Base-by-base conservation (phyloP, 2,329 filamentous ascomycete species). In the Coniochaeta hoffmannii region DNA sequence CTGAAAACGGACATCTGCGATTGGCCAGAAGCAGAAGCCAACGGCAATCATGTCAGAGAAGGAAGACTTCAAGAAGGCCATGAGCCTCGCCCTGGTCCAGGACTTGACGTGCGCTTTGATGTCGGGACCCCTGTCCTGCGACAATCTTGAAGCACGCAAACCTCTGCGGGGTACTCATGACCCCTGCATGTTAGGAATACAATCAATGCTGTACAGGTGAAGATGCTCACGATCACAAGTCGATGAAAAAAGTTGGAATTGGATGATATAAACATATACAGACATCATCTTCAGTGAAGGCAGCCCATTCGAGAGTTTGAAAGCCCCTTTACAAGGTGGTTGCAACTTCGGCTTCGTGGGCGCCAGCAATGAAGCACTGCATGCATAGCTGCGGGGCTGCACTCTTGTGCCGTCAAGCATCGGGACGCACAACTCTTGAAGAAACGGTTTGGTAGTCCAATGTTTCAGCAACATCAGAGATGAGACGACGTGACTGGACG, bases 111-210 rank as follows among this genome's bases (percentile, higher is more conserved):
- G 50, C 60, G 59, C 58, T 61, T 61, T 59, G 62, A 60, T 58
- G 55, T 58, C 38, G 34, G 51, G n/a, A 62, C 65, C 73, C 73
- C 66, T 71, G 69, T 71, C 63, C 69, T 77, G 74, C 68, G 71
- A 77, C 75, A 75, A 64, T 69, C 69, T 67, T 77, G 75, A 77
- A 65, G 75, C 75, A 76, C 62, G 57, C 64, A 56, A 52, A 35
- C 12, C 10, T 5, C 26, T 50, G 55, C 24, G 51, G 56, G 50
- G 36, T 38, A 22, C 11, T 31, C 24, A n/a, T n/a, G 15, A 19
- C 49, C 49, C 19, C 36, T 54, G 53, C 34, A 30, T 22, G 49
- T n/a, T 41, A n/a, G 8, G 15, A 41, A 7, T 15, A 41, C 38
- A n/a, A n/a, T n/a, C n/a, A n/a, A n/a, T n/a, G n/a, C n/a, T n/a